A percentile compares a stretch with the other conserved stretches of the same genome.
phyloP scores from a whole-genome alignment of 768 basidiomycete species.

The Crucibulum laeve region DNA sequence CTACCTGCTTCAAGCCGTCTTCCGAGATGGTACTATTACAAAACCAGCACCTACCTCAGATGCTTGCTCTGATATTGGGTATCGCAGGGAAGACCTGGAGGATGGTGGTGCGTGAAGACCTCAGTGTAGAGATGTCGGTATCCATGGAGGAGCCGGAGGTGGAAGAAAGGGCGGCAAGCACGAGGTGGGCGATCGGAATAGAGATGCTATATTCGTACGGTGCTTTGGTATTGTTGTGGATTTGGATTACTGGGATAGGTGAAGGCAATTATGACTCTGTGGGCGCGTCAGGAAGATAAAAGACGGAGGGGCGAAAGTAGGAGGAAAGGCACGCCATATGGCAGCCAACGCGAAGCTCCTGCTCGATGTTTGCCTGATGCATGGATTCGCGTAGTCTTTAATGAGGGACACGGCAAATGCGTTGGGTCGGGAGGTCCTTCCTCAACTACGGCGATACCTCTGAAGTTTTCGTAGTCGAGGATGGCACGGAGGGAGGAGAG shows the following conservation, averaged over 20 bases:
- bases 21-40: slow-evolving; percentile 38
- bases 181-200: slow-evolving; percentile 81
- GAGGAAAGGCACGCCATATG: slow-evolving; percentile 64
- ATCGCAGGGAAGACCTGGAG: slow-evolving; percentile 39
- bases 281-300: not conserved
- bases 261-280: slow-evolving; percentile 83
- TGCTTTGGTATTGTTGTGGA: slow-evolving; percentile 93
- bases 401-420: slow-evolving; percentile 68
- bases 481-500: slow-evolving; percentile 63
- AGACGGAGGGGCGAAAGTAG: not conserved
- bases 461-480: slow-evolving; percentile 77
- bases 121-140: slow-evolving; percentile 55
- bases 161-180: slow-evolving; percentile 71
- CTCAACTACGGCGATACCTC: slow-evolving; percentile 90
- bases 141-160: slow-evolving; percentile 60
- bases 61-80: slow-evolving; percentile 57
- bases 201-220: slow-evolving; percentile 99
- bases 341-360: slow-evolving; percentile 96
- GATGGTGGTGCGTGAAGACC: slow-evolving; percentile 53
- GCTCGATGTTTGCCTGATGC: slow-evolving; percentile 95
- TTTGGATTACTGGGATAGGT: slow-evolving; percentile 88
- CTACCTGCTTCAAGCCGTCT: too few relatives aligned
- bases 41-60: slow-evolving; percentile 89
- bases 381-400: slow-evolving; percentile 79
- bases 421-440: slow-evolving; percentile 81